Conservation (phyloP, 1,284 basidiomycete species). For the Bjerkandera adusta region DNA sequence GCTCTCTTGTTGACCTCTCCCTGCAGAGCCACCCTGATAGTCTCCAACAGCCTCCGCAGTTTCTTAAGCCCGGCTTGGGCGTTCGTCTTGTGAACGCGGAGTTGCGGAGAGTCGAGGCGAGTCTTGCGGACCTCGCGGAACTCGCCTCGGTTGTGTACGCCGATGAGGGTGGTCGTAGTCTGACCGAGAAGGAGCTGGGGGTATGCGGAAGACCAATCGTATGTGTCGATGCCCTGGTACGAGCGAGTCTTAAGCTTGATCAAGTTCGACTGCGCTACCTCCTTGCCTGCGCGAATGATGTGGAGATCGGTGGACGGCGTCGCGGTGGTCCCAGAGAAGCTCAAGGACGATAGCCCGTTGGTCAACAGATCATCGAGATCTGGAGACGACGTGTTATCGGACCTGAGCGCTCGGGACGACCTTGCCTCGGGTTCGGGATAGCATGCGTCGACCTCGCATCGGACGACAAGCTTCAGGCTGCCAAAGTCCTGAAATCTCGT, state of each 20-base stretch:
- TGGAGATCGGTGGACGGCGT: constrained; percentile 1
- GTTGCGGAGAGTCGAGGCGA: constrained; percentile 2
- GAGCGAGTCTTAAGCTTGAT: constrained; percentile 42
- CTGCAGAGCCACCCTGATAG: constrained; percentile 2
- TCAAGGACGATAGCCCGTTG: constrained; percentile 7
- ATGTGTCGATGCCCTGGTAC: constrained; percentile 25
- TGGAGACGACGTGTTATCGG: background rate
- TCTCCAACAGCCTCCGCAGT: constrained; percentile 13
- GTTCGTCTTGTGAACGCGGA: background rate
- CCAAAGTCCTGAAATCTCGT: constrained; percentile 24
- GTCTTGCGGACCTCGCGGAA: constrained; percentile 21
- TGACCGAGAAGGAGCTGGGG: constrained; percentile 41
- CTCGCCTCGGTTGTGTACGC: constrained; percentile 30
- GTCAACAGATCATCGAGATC: constrained; percentile 8
- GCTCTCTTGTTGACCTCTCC: background rate
- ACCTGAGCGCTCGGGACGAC: too few relatives aligned
- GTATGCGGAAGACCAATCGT: constrained; percentile 38
- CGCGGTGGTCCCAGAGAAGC: background rate
- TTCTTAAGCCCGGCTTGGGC: constrained; percentile 13
- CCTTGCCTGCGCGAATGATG: constrained; percentile 20
- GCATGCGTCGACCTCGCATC: constrained; percentile 49
- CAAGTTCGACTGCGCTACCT: constrained; percentile 34
- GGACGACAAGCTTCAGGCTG: constrained; percentile 47
- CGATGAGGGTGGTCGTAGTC: constrained; percentile 35
- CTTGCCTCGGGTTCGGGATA: constrained; percentile 12